phyloP scores from a whole-genome alignment of 2,329 filamentous ascomycete species.

The Ascochyta fabae region DNA sequence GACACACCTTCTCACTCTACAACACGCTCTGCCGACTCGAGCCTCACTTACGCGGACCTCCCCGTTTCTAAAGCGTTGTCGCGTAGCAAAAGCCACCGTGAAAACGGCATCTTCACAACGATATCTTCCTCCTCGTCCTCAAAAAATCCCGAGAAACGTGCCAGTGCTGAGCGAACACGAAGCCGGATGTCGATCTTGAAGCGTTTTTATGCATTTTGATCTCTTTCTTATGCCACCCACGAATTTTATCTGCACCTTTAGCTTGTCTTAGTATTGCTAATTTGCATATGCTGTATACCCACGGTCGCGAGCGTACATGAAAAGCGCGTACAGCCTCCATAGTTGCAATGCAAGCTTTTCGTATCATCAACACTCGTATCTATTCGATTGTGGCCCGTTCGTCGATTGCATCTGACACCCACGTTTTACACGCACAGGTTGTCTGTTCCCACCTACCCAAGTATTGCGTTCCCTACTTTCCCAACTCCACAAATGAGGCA shows the following conservation, averaged over 20 bases:
- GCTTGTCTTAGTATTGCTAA: slow-evolving; percentile 6
- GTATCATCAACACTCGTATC: background rate
- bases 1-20: background rate
- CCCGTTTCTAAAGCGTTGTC: background rate
- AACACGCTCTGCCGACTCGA: background rate
- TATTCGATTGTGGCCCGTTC: no score
- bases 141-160: slow-evolving; percentile 1
- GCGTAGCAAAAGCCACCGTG: background rate
- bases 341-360: background rate
- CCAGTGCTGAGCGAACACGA: slow-evolving; percentile 1
- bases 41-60: slow-evolving; percentile 3
- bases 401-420: no score
- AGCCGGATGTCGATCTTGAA: slow-evolving; percentile 11
- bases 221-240: background rate
- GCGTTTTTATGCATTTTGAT: slow-evolving; percentile 13
- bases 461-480: no score
- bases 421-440: no score
- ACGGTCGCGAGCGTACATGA: slow-evolving; percentile 9
- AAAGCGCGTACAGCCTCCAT: slow-evolving; percentile 1
- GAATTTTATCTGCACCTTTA: slow-evolving; percentile 2
- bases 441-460: no score
- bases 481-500: no score
- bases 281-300: slow-evolving; percentile 29
- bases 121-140: background rate
- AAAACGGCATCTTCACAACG: background rate